Percentiles rank a stretch among this genome's conserved stretches.
Evolutionary conservation across 2,329 filamentous ascomycete species (phyloP).

Genomic region (Trichoderma gracile): DNA sequence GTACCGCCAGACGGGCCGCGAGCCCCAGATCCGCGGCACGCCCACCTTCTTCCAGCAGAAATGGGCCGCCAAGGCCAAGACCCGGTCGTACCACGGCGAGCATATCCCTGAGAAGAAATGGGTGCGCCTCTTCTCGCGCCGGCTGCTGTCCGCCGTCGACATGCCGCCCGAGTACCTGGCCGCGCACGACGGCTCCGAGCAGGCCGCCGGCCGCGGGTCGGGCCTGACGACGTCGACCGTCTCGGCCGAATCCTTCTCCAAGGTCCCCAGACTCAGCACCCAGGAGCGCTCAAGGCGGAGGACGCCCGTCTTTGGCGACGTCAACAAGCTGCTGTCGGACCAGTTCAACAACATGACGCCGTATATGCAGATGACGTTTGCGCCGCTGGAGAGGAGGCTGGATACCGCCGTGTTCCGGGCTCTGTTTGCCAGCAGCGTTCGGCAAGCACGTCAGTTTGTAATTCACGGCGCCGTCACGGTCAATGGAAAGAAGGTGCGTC

Average conservation of each 20-base stretch:
- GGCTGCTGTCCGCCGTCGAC: constrained; percentile 77
- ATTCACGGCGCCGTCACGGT: constrained; percentile 92
- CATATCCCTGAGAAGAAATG: constrained; percentile 91
- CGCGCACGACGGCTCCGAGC: constrained; percentile 74
- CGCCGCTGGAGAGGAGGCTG: constrained; percentile 83
- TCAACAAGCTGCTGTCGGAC: constrained; percentile 39
- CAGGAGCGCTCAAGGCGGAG: constrained; percentile 28
- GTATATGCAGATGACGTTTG: constrained; percentile 96
- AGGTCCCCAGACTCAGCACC: constrained; percentile 32
- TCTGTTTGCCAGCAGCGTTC: constrained; percentile 87
- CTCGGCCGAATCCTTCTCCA: constrained; percentile 40
- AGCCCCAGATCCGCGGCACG: constrained; percentile 36
- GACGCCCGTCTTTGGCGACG: constrained; percentile 34
- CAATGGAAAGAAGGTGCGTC: constrained; percentile 85
- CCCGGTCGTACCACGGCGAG: constrained; percentile 90
- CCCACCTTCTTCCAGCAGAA: constrained; percentile 97
- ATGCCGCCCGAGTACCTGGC: constrained; percentile 84
- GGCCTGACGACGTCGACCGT: constrained; percentile 52
- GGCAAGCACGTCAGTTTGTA: constrained; percentile 92
- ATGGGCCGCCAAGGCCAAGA: constrained; percentile 84
- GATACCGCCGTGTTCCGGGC: constrained; percentile 95
- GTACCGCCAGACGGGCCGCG: constrained; percentile 41
- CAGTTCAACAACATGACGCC: constrained; percentile 62
- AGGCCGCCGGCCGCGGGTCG: constrained; percentile 80
- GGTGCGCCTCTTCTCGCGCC: constrained; percentile 86